These are phyloP conservation scores for Candida buenavistaensis DNA, from an alignment of 1,139 yeast species.

Conservation along the genomic window DNA sequence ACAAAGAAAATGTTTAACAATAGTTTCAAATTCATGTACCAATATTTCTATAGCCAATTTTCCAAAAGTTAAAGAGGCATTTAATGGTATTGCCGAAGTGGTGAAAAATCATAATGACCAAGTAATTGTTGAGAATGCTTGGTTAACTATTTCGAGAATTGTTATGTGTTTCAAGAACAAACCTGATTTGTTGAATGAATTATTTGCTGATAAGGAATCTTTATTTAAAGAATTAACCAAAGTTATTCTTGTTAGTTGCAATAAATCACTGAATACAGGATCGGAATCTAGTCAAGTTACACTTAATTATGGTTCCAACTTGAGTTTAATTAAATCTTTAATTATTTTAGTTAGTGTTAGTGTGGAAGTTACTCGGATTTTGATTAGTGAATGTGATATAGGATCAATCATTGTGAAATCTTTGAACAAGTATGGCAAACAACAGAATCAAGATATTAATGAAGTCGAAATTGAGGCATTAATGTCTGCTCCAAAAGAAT, in stretches of 20 bases:
- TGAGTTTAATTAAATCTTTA: slow-evolving; percentile 45
- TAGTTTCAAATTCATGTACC: slow-evolving; percentile 75
- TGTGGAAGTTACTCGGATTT: slow-evolving; percentile 38
- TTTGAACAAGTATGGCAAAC: slow-evolving; percentile 39
- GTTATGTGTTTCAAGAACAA: slow-evolving; percentile 52
- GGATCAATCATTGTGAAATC: slow-evolving; percentile 46
- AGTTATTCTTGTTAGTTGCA: slow-evolving; percentile 30
- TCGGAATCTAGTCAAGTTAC: slow-evolving; percentile 21
- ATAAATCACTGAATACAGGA: slow-evolving; percentile 23
- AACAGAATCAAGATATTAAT: slow-evolving; percentile 8
- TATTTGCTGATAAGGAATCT: slow-evolving; percentile 34
- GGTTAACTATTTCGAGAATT: slow-evolving; percentile 66
- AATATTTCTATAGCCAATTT: slow-evolving; percentile 47
- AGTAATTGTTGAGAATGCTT: slow-evolving; percentile 65
- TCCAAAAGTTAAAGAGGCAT: slow-evolving; percentile 52
- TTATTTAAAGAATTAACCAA: slow-evolving; percentile 29
- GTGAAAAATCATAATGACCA: slow-evolving; percentile 61
- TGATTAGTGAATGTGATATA: slow-evolving; percentile 41
- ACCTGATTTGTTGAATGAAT: slow-evolving; percentile 45
- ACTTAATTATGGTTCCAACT: slow-evolving; percentile 30
- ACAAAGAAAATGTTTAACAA: slow-evolving; percentile 77
- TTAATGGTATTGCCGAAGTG: slow-evolving; percentile 62
- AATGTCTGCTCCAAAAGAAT: slow-evolving; percentile 72
- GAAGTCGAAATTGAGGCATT: slow-evolving; percentile 55
- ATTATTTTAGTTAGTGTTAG: slow-evolving; percentile 38